phyloP scores from a whole-genome alignment of 805 yeast species.

The Yarrowia sp. region DNA sequence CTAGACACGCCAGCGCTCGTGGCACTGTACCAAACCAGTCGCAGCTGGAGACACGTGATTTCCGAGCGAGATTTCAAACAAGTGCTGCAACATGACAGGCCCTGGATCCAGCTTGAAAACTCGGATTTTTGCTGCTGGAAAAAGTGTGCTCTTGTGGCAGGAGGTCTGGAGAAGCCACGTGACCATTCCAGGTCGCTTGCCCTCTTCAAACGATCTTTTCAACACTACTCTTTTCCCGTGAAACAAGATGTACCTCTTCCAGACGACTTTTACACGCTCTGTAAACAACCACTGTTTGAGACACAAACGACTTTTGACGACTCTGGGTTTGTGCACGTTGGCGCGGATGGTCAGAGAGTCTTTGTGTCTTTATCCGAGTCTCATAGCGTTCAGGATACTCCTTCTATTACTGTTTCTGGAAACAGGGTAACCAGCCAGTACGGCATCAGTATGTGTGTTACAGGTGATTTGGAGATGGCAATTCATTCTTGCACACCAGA shows the following conservation, averaged over 20 bases:
- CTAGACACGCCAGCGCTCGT: neutral
- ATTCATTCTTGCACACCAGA: neutral
- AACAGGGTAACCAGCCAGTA: neutral
- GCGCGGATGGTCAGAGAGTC: neutral
- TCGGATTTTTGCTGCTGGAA: conserved; percentile 11
- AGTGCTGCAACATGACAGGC: conserved; percentile 4
- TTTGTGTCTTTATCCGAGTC: neutral
- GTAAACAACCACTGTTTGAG: neutral
- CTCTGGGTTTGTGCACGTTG: neutral
- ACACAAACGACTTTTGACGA: neutral
- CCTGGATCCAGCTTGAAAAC: conserved; percentile 10
- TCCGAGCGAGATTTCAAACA: conserved; percentile 7
- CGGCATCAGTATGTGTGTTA: neutral
- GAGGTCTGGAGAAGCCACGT: neutral
- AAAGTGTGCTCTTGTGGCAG: neutral
- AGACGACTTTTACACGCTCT: neutral
- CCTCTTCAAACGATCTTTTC: neutral
- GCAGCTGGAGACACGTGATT: neutral
- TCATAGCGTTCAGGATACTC: neutral
- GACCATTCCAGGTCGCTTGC: neutral
- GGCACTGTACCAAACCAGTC: neutral
- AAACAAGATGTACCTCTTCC: neutral
- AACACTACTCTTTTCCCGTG: neutral
- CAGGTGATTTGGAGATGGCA: neutral
- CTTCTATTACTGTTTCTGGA: neutral